Base-by-base conservation (phyloP, 192 early-diverging fungal genomes). In the Entomortierella chlamydospora region DNA sequence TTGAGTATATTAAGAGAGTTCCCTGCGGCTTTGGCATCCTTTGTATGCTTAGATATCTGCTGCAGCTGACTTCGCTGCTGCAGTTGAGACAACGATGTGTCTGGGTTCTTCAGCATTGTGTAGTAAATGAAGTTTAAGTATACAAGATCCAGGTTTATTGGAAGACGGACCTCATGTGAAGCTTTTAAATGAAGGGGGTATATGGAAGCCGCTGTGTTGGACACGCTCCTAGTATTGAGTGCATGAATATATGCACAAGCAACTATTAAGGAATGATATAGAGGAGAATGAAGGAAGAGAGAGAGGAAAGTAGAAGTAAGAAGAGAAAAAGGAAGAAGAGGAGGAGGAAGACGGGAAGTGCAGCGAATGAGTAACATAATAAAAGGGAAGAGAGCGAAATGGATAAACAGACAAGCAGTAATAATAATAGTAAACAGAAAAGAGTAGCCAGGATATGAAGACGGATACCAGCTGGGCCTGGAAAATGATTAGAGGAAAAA, bases 1-100 rank as follows among this genome's bases (percentile, higher is more conserved):
- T 79, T 79, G 42, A 70, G 76, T 13, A 79, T 33, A 28, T 43
- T 70, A 22, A 66, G 53, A 22, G 67, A 41, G 17, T 50, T 67
- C 11, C 72, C 57, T 47, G 31, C 10, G 18, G 7, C 42, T 30
- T 74, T 74, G 25, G 39, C 11, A 12, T 65, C 29, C 17, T 49
- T 23, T 31, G 34, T 18, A 26, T 57, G 25, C 30, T 57, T 57
- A 18, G 55, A 57, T 33, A 30, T 23, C 6, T 25, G 47, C 59
- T 45, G 54, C 41, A 33, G 71, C 0, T 25, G 33, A 10, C 18
- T 4, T 26, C 3, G 23, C 23, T 54, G 42, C 13, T 49, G 71
- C 28, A 53, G 56, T 33, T 52, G 64, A 12, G 57, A 23, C 34
- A 59, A 15, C 5, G 37, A 10, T 12, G 54, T 23, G 7, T 61